phyloP scores from a whole-genome alignment of 1,284 basidiomycete species.

The Peniophora sp. region DNA sequence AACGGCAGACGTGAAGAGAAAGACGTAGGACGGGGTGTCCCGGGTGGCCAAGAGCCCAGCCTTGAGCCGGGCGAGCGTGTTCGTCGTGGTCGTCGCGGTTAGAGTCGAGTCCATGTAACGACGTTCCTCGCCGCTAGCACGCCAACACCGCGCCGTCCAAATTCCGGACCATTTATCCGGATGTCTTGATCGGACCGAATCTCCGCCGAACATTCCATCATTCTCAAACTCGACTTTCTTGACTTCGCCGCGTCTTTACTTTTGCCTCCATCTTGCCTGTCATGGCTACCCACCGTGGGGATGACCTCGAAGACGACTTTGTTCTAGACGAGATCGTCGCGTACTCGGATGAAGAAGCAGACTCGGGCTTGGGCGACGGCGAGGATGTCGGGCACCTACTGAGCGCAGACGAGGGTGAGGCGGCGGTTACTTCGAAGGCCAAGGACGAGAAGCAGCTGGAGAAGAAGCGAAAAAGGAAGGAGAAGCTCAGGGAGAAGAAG shows the following conservation, averaged over 20 bases:
- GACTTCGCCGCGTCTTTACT: background rate
- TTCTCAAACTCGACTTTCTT: background rate
- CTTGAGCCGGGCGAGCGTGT: background rate
- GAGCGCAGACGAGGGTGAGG: slow-evolving; percentile 37
- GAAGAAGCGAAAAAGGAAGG: slow-evolving; percentile 65
- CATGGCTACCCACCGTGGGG: slow-evolving; percentile 40
- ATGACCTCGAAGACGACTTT: slow-evolving; percentile 79
- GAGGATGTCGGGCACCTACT: slow-evolving; percentile 33
- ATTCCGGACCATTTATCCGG: background rate
- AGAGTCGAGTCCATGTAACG: too few relatives aligned
- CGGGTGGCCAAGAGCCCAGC: background rate
- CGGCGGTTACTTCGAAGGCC: slow-evolving; percentile 14
- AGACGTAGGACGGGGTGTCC: background rate
- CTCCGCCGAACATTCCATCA: background rate
- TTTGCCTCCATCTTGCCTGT: slow-evolving; percentile 2
- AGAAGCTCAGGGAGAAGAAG: slow-evolving; percentile 62
- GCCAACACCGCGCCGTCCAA: too few relatives aligned
- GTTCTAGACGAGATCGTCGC: slow-evolving; percentile 63
- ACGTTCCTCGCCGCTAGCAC: too few relatives aligned
- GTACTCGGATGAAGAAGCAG: slow-evolving; percentile 48
- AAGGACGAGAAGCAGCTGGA: slow-evolving; percentile 20
- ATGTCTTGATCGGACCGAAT: background rate
- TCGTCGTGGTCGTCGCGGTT: background rate
- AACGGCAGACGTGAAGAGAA: background rate
- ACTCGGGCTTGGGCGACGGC: slow-evolving; percentile 20